Evolutionary conservation across 2,329 filamentous ascomycete genomes (phyloP).

Genomic region (Cercospora sp.): DNA sequence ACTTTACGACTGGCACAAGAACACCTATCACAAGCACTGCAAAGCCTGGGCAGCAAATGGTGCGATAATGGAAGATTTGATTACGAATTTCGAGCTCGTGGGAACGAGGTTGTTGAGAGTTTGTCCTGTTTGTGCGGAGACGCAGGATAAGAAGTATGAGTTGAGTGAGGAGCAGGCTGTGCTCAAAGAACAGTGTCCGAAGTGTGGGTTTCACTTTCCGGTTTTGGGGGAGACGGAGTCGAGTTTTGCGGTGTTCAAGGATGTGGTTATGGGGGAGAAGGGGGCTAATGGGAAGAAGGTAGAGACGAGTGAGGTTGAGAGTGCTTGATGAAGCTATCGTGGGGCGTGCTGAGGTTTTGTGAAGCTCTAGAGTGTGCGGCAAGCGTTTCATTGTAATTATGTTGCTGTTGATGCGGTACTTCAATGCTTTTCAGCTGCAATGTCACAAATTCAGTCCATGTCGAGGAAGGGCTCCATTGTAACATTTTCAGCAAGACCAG

Average conservation of each 20-base stretch:
- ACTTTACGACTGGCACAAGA: slow-evolving; percentile 17
- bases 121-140: slow-evolving; percentile 12
- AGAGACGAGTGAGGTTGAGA: background rate
- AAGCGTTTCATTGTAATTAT: background rate
- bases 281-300: background rate
- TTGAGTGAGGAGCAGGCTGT: slow-evolving; percentile 8
- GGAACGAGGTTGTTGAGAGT: slow-evolving; percentile 14
- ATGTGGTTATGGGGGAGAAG: slow-evolving; percentile 3
- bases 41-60: slow-evolving; percentile 16
- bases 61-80: slow-evolving; percentile 16
- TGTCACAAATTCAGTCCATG: background rate
- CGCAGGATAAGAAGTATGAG: slow-evolving; percentile 18
- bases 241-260: slow-evolving; percentile 18
- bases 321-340: background rate
- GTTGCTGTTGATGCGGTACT: background rate
- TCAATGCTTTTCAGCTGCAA: background rate
- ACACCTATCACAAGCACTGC: slow-evolving; percentile 18
- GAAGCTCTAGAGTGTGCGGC: background rate
- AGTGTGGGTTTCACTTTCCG: slow-evolving; percentile 16
- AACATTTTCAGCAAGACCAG: background rate
- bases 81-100: slow-evolving; percentile 17
- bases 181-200: slow-evolving; percentile 10
- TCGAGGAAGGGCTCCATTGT: background rate
- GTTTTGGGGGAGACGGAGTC: slow-evolving; percentile 9
- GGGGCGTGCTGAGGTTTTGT: background rate